Base-by-base conservation (phyloP, 148 eudicot species). In the Chenopodium berlandieri region DNA sequence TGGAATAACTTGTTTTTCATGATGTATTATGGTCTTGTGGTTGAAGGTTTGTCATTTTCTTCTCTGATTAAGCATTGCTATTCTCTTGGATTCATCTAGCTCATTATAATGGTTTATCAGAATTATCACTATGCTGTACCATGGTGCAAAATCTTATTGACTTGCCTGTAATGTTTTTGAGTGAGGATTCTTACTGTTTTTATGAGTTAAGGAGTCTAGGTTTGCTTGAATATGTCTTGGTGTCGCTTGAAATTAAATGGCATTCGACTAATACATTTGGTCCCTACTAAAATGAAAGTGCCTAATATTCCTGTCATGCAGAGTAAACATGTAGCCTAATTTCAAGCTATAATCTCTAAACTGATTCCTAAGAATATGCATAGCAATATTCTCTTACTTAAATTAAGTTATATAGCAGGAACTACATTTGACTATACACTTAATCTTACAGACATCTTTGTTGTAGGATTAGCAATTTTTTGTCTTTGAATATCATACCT, bases 1-100 rank as follows among this genome's bases (percentile, higher is more conserved):
- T 89, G 90, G 90, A 91, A 91, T 88, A 90, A 90, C 85, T n/a
- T 90, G 68, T 72, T 87, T 69, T 91, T 91, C 85, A 87, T 91
- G 94, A 84, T 86, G 79, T 91, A 91, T 85, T 91, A 86, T 82
- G 92, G 94, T 48, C 83, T 88, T 56, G 80, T 89, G 20, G 90
- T 91, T 47, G 94, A 91, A 87, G 94, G 94, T 89, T 87, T 52
- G 78, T 66, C 2, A 44, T 46, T 13, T 78, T 77, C 8, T n/a
- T 40, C 7, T 40, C 8, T 73, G 52, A 54, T 50, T 79, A 13
- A 64, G 27, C 4, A 32, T 37, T 48, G 23, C 67, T 1, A 11
- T 23, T 54, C 14, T 56, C 0, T n/a, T 54, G 7, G 13, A 4
- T 46, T 30, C 1, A 9, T 22, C 32, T 47, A 22, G 54, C 54